Percentiles rank a stretch among this genome's conserved stretches.
phyloP scores from a whole-genome alignment of 2,329 filamentous ascomycete species.

The Talaromyces funiculosus region DNA sequence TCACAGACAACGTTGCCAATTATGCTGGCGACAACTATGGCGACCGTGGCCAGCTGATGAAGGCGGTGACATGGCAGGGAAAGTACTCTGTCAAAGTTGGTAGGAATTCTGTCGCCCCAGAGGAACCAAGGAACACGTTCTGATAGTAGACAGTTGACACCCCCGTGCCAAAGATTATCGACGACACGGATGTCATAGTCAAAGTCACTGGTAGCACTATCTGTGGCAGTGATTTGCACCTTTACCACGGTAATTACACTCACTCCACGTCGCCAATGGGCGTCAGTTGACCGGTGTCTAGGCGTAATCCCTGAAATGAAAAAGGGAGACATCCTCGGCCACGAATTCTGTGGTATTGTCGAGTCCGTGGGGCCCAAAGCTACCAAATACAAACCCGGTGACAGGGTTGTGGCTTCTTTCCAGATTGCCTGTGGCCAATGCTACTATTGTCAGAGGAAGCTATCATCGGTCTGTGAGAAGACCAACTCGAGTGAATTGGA shows the following conservation, averaged over 20 bases:
- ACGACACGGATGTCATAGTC: conserved; percentile 71
- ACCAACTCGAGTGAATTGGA: conserved; percentile 69
- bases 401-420: conserved; percentile 76
- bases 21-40: conserved; percentile 54
- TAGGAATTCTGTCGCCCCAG: no score
- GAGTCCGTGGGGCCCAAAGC: conserved; percentile 52
- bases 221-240: conserved; percentile 57
- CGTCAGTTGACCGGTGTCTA: conserved; percentile 16
- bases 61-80: conserved; percentile 74
- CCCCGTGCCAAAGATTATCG: conserved; percentile 65
- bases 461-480: conserved; percentile 72
- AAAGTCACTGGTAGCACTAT: conserved; percentile 65
- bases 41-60: conserved; percentile 58
- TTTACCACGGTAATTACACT: conserved; percentile 30
- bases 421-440: conserved; percentile 68
- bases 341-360: conserved; percentile 50
- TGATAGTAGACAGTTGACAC: conserved; percentile 45
- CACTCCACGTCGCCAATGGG: no score
- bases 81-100: conserved; percentile 68
- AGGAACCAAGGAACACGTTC: no score
- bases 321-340: conserved; percentile 62
- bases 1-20: conserved; percentile 63
- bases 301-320: conserved; percentile 52
- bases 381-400: conserved; percentile 52
- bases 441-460: conserved; percentile 71